These are phyloP conservation scores for Parsonsia alboflavescens DNA, from an alignment of 257 asterid genomes.

Conservation along the genomic window DNA sequence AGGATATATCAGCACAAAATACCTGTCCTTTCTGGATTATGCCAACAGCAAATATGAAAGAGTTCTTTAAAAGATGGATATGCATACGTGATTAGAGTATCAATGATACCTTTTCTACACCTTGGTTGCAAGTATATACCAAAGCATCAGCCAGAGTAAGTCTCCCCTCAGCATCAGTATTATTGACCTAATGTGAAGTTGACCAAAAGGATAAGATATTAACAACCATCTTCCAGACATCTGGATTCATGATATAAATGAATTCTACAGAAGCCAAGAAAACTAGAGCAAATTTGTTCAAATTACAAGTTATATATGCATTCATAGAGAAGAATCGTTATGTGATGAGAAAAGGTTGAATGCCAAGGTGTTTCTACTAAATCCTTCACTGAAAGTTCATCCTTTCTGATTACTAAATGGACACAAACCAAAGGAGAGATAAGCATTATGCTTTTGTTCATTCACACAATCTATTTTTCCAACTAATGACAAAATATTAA, in stretches of 20 bases:
- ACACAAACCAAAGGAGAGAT: not conserved
- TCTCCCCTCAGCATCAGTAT: constrained; percentile 98
- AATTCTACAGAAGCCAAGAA: not conserved
- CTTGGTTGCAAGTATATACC: constrained; percentile 94
- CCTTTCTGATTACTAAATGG: not conserved
- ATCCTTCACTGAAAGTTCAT: not conserved
- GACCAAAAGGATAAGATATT: not conserved
- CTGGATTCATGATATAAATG: not conserved
- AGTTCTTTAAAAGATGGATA: not conserved
- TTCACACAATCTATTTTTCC: not conserved
- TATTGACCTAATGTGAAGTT: constrained; percentile 61
- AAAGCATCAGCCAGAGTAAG: constrained; percentile 97
- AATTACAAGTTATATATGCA: not conserved
- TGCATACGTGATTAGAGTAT: not conserved
- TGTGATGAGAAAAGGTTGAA: not conserved
- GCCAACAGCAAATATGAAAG: not conserved
- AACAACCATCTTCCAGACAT: not conserved
- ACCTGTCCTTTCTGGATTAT: not conserved
- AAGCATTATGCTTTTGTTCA: not conserved
- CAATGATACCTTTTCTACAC: constrained; percentile 79
- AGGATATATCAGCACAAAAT: no score
- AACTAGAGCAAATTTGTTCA: not conserved
- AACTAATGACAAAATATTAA: not conserved
- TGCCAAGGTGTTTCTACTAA: not conserved
- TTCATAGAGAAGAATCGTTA: not conserved